Conservation (phyloP, 352 stramenopile genomes). For the Phytophthora fragariaefolia region DNA sequence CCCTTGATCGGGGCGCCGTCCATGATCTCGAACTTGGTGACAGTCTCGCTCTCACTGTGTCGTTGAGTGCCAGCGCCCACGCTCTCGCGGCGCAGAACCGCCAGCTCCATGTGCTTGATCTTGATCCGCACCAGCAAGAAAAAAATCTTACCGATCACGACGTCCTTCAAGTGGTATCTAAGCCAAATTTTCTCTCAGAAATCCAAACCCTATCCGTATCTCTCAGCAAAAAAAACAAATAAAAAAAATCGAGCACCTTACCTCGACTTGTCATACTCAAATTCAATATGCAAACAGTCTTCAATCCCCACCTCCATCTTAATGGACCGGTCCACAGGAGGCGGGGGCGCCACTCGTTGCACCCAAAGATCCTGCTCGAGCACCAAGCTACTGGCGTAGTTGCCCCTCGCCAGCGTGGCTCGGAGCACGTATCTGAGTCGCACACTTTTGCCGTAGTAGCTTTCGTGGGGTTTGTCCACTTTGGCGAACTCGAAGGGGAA, state of each 20-base stretch:
- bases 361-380: slow-evolving; percentile 96
- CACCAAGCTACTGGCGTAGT: slow-evolving; percentile 91
- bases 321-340: slow-evolving; percentile 92
- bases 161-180: slow-evolving; percentile 93
- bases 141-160: slow-evolving; percentile 98
- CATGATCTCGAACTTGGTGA: slow-evolving; percentile 99
- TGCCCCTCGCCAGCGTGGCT: slow-evolving; percentile 89
- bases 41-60: slow-evolving; percentile 96
- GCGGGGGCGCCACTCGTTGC: slow-evolving; percentile 67
- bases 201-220: no score
- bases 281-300: slow-evolving; percentile 99
- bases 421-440: slow-evolving; percentile 96
- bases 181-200: no score
- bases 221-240: not conserved
- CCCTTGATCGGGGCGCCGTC: slow-evolving; percentile 97
- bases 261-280: slow-evolving; percentile 97
- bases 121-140: slow-evolving; percentile 99
- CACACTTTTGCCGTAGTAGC: slow-evolving; percentile 97
- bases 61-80: slow-evolving; percentile 79
- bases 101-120: slow-evolving; percentile 99
- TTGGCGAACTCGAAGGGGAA: slow-evolving; percentile 95
- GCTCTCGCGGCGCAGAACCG: slow-evolving; percentile 96
- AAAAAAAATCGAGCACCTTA: slow-evolving; percentile 55
- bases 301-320: slow-evolving; percentile 99
- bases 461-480: slow-evolving; percentile 96